These are phyloP conservation scores for Ceraceosorus guamensis DNA, from an alignment of 1,284 basidiomycete genomes.

Conservation along the genomic window DNA sequence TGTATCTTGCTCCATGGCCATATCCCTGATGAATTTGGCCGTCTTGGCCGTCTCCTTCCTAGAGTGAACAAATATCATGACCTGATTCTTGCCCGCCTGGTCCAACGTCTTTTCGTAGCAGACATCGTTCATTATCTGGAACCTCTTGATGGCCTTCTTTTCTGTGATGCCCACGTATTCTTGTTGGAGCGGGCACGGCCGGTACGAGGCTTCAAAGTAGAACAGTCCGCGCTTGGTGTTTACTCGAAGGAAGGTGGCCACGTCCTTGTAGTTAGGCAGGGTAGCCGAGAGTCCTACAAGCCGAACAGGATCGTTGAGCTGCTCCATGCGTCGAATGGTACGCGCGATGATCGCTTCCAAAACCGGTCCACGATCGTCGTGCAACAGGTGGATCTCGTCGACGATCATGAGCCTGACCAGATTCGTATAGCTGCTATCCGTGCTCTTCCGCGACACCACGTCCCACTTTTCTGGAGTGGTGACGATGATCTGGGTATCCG, in stretches of 20 bases:
- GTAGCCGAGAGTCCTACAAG: slow-evolving; percentile 94
- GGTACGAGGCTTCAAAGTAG: slow-evolving; percentile 85
- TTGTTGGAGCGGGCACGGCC: slow-evolving; percentile 90
- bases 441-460: slow-evolving; percentile 86
- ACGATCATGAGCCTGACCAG: slow-evolving; percentile 94
- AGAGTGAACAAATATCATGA: slow-evolving; percentile 91
- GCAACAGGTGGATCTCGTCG: slow-evolving; percentile 94
- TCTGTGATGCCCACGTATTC: slow-evolving; percentile 97
- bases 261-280: slow-evolving; percentile 94
- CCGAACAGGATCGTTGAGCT: slow-evolving; percentile 68
- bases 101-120: slow-evolving; percentile 79
- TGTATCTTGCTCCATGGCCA: slow-evolving; percentile 91
- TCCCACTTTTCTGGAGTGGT: slow-evolving; percentile 99
- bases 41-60: slow-evolving; percentile 98
- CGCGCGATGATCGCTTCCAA: slow-evolving; percentile 85
- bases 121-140: slow-evolving; percentile 97
- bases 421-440: slow-evolving; percentile 94
- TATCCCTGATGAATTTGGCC: slow-evolving; percentile 85
- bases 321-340: slow-evolving; percentile 90
- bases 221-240: slow-evolving; percentile 87
- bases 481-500: slow-evolving; percentile 96
- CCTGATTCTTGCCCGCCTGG: slow-evolving; percentile 43
- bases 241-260: slow-evolving; percentile 95
- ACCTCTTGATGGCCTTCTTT: slow-evolving; percentile 98
- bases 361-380: slow-evolving; percentile 97